Evolutionary conservation across 805 yeast species (phyloP).

Genomic region (Komagataella pseudopastoris): DNA sequence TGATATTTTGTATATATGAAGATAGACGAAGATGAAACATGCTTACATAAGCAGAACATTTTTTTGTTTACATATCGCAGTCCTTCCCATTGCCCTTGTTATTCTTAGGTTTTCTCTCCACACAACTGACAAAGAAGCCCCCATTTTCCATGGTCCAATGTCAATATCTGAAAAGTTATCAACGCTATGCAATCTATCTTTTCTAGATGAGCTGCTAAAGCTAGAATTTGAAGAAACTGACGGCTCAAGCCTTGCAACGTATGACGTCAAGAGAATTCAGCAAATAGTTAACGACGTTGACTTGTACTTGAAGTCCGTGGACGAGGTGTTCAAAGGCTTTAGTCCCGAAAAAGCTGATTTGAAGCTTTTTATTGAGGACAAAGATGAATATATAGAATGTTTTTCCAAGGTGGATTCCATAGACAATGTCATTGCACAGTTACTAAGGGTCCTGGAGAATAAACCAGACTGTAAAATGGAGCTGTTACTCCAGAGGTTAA

Average conservation of each 20-base stretch:
- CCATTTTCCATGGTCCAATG: background rate
- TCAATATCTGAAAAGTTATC: slow-evolving; percentile 6
- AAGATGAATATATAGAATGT: slow-evolving; percentile 12
- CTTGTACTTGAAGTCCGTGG: slow-evolving; percentile 7
- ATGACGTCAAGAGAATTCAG: slow-evolving; percentile 10
- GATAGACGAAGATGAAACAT: background rate
- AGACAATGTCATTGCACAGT: slow-evolving; percentile 20
- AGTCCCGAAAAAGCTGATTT: background rate
- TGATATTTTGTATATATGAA: background rate
- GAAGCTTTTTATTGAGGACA: slow-evolving; percentile 3
- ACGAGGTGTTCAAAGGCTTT: slow-evolving; percentile 3
- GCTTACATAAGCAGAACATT: background rate
- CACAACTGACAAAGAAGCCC: background rate
- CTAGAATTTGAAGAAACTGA: slow-evolving; percentile 7
- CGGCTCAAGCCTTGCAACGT: slow-evolving; percentile 3
- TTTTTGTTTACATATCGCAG: background rate
- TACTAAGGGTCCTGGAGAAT: slow-evolving; percentile 21
- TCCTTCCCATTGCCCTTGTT: background rate
- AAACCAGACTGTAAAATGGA: slow-evolving; percentile 7
- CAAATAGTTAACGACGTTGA: slow-evolving; percentile 15
- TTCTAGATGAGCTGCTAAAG: slow-evolving; percentile 8
- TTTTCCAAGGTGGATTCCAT: slow-evolving; percentile 20
- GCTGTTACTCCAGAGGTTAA: slow-evolving; percentile 15
- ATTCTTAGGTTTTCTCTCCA: background rate
- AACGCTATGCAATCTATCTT: slow-evolving; percentile 4